These are phyloP conservation scores for Globisporangium iwayamae DNA, from an alignment of 352 stramenopile genomes.

Conservation along the genomic window DNA sequence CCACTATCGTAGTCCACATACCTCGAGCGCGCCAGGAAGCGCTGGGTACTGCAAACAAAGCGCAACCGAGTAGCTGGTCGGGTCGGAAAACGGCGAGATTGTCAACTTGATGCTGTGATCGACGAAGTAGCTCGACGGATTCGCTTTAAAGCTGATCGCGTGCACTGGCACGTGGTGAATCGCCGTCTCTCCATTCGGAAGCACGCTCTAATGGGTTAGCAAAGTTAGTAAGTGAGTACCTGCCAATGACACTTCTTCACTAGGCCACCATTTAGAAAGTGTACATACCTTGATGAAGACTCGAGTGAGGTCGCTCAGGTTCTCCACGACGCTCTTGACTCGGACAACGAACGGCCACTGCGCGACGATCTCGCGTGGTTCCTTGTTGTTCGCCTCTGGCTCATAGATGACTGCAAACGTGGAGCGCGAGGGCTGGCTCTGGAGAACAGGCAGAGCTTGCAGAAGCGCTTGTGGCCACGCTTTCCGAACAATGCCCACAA, in stretches of 20 bases:
- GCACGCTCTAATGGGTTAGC: constrained; percentile 21
- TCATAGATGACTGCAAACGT: constrained; percentile 26
- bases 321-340: constrained; percentile 23
- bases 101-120: constrained; percentile 37
- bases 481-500: constrained; percentile 24
- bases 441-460: constrained; percentile 5
- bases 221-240: neutral
- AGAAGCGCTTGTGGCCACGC: constrained; percentile 32
- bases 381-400: constrained; percentile 19
- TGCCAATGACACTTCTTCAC: no score
- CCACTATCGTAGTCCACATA: neutral
- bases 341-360: constrained; percentile 47
- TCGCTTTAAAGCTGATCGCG: constrained; percentile 16
- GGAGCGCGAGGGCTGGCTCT: constrained; percentile 1
- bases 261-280: neutral
- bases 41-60: constrained; percentile 35
- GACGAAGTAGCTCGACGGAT: constrained; percentile 19
- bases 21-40: constrained; percentile 22
- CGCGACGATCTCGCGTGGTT: constrained; percentile 43
- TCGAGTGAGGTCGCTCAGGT: constrained; percentile 30
- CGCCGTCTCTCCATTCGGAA: constrained; percentile 35
- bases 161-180: constrained; percentile 33
- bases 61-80: constrained; percentile 34
- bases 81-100: constrained; percentile 54
- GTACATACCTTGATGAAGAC: constrained; percentile 35